These are phyloP conservation scores for Tilletia setariae DNA, from an alignment of 1,284 basidiomycete species.

Conservation along the genomic window DNA sequence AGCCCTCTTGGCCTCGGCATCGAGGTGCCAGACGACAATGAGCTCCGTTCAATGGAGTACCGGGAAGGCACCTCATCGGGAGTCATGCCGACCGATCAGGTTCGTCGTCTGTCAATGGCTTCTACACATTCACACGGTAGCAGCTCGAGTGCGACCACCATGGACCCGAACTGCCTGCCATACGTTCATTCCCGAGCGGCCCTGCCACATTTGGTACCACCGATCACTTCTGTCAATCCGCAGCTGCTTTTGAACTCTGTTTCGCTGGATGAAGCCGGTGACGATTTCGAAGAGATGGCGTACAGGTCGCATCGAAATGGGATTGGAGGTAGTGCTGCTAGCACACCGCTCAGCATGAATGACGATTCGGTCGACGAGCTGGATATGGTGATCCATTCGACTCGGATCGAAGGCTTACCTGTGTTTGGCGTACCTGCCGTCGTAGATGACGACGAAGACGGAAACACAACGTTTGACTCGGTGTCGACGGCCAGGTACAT, in stretches of 20 bases:
- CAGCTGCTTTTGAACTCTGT: conserved; percentile 21
- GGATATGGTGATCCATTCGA: conserved; percentile 42
- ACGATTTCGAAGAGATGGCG: conserved; percentile 31
- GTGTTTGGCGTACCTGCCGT: background rate
- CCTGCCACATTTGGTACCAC: conserved; percentile 15
- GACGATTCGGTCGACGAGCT: conserved; percentile 48
- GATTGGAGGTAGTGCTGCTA: background rate
- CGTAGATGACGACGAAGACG: background rate
- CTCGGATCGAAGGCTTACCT: conserved; percentile 27
- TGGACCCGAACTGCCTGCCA: conserved; percentile 26
- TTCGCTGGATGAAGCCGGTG: conserved; percentile 38
- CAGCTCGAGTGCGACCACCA: conserved; percentile 9
- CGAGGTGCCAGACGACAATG: conserved; percentile 23
- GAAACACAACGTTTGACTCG: conserved; percentile 15
- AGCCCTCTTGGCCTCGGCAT: conserved; percentile 46
- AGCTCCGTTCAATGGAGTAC: conserved; percentile 7
- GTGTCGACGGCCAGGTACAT: conserved; percentile 16
- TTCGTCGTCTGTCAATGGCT: background rate
- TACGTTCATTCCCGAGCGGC: conserved; percentile 28
- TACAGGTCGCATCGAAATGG: background rate
- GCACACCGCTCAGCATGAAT: conserved; percentile 29
- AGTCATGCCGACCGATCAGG: conserved; percentile 6
- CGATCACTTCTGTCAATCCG: background rate
- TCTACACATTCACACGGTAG: conserved; percentile 2
- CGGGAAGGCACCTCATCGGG: background rate